Conservation (phyloP, 1,139 yeast genomes). For the Suhomyces kunorum region DNA sequence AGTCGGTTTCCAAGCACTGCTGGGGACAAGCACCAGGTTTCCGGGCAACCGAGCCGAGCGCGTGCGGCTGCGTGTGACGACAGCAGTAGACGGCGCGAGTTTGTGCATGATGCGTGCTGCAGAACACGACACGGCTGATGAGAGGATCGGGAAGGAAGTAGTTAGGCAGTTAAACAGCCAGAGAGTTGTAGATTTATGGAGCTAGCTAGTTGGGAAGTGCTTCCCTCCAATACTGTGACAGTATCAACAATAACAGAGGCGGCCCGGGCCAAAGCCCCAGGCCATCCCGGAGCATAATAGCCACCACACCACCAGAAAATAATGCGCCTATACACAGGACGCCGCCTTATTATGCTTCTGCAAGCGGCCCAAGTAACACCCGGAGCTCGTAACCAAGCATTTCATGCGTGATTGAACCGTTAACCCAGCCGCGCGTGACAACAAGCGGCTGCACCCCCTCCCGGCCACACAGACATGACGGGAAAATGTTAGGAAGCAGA, state of each 20-base stretch:
- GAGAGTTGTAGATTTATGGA: too few relatives aligned
- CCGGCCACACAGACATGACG: neutral
- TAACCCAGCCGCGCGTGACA: slow-evolving; percentile 11
- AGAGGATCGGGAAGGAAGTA: neutral
- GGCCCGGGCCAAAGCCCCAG: too few relatives aligned
- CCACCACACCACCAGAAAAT: neutral
- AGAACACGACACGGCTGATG: neutral
- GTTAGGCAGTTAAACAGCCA: too few relatives aligned
- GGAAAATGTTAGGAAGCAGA: slow-evolving; percentile 1
- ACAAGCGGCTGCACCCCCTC: slow-evolving; percentile 1
- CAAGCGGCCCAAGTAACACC: too few relatives aligned
- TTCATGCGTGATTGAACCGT: slow-evolving; percentile 9
- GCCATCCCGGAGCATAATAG: neutral
- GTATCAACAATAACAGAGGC: too few relatives aligned
- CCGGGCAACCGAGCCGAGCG: neutral
- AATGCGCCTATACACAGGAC: neutral
- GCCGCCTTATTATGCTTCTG: neutral
- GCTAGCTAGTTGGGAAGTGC: too few relatives aligned
- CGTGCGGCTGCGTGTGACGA: too few relatives aligned
- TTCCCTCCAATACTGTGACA: too few relatives aligned
- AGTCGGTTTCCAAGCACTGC: too few relatives aligned
- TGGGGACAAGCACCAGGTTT: neutral
- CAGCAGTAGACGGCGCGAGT: neutral
- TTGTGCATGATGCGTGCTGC: neutral
- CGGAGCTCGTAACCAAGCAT: slow-evolving; percentile 4